Evolutionary conservation across 2,329 filamentous ascomycete genomes (phyloP), one percentile per base, ranked within the genome.

Genomic region (Pseudopyrenochaeta lycopersici): DNA sequence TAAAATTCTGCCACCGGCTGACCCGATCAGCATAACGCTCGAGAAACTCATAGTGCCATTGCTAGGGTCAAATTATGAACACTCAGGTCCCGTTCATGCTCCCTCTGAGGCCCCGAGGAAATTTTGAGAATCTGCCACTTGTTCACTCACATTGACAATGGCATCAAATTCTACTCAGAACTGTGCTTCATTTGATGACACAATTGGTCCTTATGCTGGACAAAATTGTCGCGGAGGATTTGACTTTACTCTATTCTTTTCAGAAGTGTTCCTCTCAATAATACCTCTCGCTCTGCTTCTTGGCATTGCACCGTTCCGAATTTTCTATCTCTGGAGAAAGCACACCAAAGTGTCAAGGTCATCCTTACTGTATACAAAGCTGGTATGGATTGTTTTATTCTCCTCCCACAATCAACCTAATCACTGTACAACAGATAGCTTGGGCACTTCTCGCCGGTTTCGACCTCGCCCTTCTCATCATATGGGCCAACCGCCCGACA

Each of bases 181-280:
- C 27, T 71, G 68, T 60, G 53, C 57, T 15, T 54, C 53, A 23
- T 55, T 71, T 27, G 72, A 75, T 60, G 56, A 70, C 44, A 71
- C 62, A 12, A 70, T 75, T 35, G 71, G 72, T 38, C 72, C 72
- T 5, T 72, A 63, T 31, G 71, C 68, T 46, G 71, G 68, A 18
- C 45, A 46, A 21, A 4, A 56, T 17, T 74, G 71, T 59, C 68
- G 75, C 46, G 72, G 71, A 43, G 68, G 67, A 4, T 77, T 77
- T 43, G 74, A 77, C 39, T 76, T 77, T 39, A 76, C 74, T 14
- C 54, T 76, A 23, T 61, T 73, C 11, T 77, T 77, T 49, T 71
- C 75, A 39, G 67, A 75, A 21, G 43, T 67, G 9, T 59, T 76
- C 31, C 63, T 77, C 21, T 71, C 68, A 1, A 67, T 76, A 33